Percentiles rank a stretch among this genome's conserved stretches.
Evolutionary conservation across 345 rosid genomes (phyloP).

Genomic region (Erysimum cheiranthoides): DNA sequence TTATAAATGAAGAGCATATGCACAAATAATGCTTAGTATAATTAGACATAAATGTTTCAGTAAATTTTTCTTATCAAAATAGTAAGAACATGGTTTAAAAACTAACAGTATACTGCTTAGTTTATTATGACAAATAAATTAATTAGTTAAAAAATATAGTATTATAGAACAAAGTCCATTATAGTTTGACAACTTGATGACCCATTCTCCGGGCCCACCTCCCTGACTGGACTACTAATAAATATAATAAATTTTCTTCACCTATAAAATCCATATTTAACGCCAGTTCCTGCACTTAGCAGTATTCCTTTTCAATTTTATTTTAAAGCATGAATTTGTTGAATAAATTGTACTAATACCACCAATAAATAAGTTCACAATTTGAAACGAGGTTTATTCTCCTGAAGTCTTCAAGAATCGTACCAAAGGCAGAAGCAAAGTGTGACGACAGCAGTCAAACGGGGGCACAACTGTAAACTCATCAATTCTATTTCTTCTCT

Average conservation of each 20-base stretch:
- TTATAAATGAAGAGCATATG: too few relatives aligned
- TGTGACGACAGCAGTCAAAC: slow-evolving; percentile 34
- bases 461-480: slow-evolving; percentile 30
- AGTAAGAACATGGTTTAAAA: too few relatives aligned
- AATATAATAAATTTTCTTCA: not conserved
- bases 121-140: too few relatives aligned
- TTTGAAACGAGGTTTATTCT: not conserved
- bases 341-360: not conserved
- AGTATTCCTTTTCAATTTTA: not conserved
- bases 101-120: too few relatives aligned
- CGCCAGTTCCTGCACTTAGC: slow-evolving; percentile 3
- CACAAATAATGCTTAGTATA: too few relatives aligned
- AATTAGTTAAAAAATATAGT: too few relatives aligned
- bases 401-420: slow-evolving; percentile 28
- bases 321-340: slow-evolving; percentile 1
- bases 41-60: too few relatives aligned
- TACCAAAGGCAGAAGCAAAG: slow-evolving; percentile 20
- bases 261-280: not conserved
- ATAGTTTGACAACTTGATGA: slow-evolving; percentile 3
- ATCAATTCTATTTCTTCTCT: not conserved
- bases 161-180: not conserved
- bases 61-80: too few relatives aligned
- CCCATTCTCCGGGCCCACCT: not conserved
- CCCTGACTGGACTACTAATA: slow-evolving; percentile 1
- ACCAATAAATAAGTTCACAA: not conserved